Evolutionary conservation across 176 grass and related monocot species (phyloP).

Genomic region (Carex myosuroides): DNA sequence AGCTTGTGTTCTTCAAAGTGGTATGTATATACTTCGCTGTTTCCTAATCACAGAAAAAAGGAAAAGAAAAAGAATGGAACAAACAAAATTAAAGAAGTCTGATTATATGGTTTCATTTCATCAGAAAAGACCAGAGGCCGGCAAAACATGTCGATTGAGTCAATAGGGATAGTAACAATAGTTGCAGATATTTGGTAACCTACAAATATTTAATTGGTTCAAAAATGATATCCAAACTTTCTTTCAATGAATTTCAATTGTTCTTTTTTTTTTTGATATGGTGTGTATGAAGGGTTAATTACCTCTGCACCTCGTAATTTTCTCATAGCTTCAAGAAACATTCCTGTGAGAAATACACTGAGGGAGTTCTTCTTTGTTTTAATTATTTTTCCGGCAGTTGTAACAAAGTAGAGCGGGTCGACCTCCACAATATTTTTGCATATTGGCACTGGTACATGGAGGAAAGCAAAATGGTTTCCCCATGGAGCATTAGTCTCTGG

Average conservation of each 20-base stretch:
- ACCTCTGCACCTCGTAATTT: conserved; percentile 35
- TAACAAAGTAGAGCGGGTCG: conserved; percentile 24
- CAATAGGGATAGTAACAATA: not conserved
- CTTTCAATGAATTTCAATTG: not conserved
- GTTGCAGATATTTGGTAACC: not conserved
- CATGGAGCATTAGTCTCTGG: conserved; percentile 7
- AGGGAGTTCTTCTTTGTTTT: conserved; percentile 27
- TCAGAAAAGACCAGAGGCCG: not conserved
- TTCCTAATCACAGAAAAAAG: not conserved
- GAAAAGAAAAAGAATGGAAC: not conserved
- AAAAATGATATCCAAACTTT: not conserved
- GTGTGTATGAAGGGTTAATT: not conserved
- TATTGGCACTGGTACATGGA: conserved; percentile 17
- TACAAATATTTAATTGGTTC: not conserved
- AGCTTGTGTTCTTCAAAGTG: conserved; percentile 23
- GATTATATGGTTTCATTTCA: not conserved
- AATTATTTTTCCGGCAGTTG: conserved; percentile 14
- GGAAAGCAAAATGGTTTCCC: conserved; percentile 32
- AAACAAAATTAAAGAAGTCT: not conserved
- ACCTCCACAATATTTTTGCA: not conserved
- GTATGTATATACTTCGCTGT: conserved; percentile 16
- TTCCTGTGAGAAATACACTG: conserved; percentile 4
- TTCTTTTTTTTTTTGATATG: not conserved
- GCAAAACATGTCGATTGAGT: not conserved
- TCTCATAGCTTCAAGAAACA: conserved; percentile 19